These are phyloP conservation scores for Kodamaea arcana DNA, from an alignment of 1,139 yeast species.

Conservation along the genomic window DNA sequence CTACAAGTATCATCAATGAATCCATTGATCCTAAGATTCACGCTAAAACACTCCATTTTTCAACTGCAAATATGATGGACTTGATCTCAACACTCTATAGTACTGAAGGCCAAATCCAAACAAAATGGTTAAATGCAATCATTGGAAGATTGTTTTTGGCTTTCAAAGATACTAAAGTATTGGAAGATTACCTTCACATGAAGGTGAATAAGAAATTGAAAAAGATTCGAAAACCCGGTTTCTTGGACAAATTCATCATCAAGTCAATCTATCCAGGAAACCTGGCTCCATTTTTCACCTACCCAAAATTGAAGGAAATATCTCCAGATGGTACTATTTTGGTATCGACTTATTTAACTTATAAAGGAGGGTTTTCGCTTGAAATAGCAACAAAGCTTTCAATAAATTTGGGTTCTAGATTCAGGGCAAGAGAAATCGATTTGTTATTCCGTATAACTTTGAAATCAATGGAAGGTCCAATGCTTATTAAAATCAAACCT, in stretches of 20 bases:
- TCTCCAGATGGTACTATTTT: slow-evolving; percentile 80
- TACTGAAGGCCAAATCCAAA: slow-evolving; percentile 75
- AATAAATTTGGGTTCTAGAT: slow-evolving; percentile 67
- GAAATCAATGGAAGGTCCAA: slow-evolving; percentile 67
- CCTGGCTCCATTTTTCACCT: slow-evolving; percentile 75
- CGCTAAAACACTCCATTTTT: slow-evolving; percentile 73
- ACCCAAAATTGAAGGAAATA: slow-evolving; percentile 64
- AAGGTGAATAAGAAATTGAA: slow-evolving; percentile 68
- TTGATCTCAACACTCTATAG: slow-evolving; percentile 75
- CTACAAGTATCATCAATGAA: slow-evolving; percentile 12
- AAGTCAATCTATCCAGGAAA: slow-evolving; percentile 71
- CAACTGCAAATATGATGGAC: slow-evolving; percentile 66
- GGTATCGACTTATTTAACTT: slow-evolving; percentile 57
- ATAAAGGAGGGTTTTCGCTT: slow-evolving; percentile 69
- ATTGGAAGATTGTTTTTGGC: slow-evolving; percentile 78
- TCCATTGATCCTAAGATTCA: slow-evolving; percentile 33
- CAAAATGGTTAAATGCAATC: slow-evolving; percentile 88
- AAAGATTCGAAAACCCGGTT: slow-evolving; percentile 82
- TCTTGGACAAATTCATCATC: slow-evolving; percentile 76
- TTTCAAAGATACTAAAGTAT: slow-evolving; percentile 63
- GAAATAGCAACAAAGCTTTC: slow-evolving; percentile 78
- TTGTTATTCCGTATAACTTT: slow-evolving; percentile 69
- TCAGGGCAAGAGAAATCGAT: slow-evolving; percentile 76
- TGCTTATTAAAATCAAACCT: slow-evolving; percentile 68
- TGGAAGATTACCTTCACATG: slow-evolving; percentile 53